Evolutionary conservation across 1,284 basidiomycete species (phyloP), one percentile per base, ranked within the genome.

Genomic region (Tylopilus sp.): DNA sequence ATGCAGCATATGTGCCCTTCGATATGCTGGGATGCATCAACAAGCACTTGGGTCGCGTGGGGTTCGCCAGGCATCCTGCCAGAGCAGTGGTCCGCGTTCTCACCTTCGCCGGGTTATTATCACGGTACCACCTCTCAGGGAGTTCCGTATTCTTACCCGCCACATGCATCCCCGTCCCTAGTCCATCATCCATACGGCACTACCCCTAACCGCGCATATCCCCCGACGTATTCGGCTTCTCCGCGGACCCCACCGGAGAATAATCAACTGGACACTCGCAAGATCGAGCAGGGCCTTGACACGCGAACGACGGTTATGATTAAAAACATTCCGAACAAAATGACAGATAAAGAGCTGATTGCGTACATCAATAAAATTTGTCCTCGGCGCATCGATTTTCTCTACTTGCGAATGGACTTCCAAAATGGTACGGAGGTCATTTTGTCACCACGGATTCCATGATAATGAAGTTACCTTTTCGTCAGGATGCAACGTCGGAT

Each of bases 291-390:
- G 29, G 90, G 91, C 0, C 65, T 76, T 46, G 90, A 93, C 59
- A 89, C 84, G 29, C 75, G 90, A 34, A 92, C 89, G 19, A 92
- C 89, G 11, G 81, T 89, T 41, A 91, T 91, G 89, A 83, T 89
- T 55, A 89, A 91, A 70, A 93, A 93, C 60, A 87, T 93, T 38
- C 89, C 89, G 2, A 92, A 92, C 69, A 91, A 91, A 69, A 88
- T 92, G 86, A 85, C 76, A 47, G 86, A 90, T 65, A 75, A 73
- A 59, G 87, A 91, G 56, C 66, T 92, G 55, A 74, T 84, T 58
- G 67, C 67, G 34, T 90, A 82, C 61, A 89, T 92, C 55, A 75
- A 72, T 34, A 75, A 77, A 49, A 85, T 89, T 19, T 81, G 82
- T 59, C 78, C 79, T 18, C 73, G 84, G 44, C 76, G 74, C 50